Base-by-base conservation (phyloP, 2,329 filamentous ascomycete genomes). In the Claviceps spartinae region DNA sequence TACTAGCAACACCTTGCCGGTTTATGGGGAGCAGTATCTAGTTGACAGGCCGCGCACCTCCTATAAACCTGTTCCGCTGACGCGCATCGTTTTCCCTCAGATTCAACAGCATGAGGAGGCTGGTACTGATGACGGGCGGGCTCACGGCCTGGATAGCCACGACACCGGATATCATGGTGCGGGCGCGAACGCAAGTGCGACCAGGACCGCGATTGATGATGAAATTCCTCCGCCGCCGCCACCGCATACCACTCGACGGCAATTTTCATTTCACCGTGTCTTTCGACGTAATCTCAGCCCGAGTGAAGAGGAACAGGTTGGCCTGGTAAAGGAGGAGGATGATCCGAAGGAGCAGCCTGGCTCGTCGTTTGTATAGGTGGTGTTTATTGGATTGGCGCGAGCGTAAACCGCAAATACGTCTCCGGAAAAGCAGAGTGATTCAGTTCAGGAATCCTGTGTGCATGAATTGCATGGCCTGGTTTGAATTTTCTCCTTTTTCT, bases 251-350 rank as follows among this genome's bases (percentile, higher is more conserved):
- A 79, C 85, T 11, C 78, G 73, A 57, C 78, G 91, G 54, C 88
- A 95, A 63, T 98, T 97, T 69, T 94, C 87, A 18, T 97, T 97
- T 73, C 85, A 90, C 57, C 88, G 86, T 58, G 81, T 95, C 50
- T 93, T 96, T 67, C 60, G 63, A 51, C 65, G 64, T 38, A 62
- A 61, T 20, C 56, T 61, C 37, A 73, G 72, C 45, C 79, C 79
- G 2, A 90, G 86, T 0, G 89, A 95, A 64, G 89, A 95, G 68
- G 89, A 95, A 67, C 74, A 80, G 18, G 67, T 91, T 6, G 89
- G 88, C 0, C 76, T 95, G 4, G 88, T 95, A n/a, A 85, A 84
- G 59, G 85, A 86, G 20, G 41, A 37, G 3, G 44, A 51, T 38
- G 22, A 45, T 3, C 20, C 40, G 16, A 20, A 11, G 6, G 36